These are phyloP conservation scores for Rhodotorula toruloides DNA, from an alignment of 768 basidiomycete species.

Conservation along the genomic window DNA sequence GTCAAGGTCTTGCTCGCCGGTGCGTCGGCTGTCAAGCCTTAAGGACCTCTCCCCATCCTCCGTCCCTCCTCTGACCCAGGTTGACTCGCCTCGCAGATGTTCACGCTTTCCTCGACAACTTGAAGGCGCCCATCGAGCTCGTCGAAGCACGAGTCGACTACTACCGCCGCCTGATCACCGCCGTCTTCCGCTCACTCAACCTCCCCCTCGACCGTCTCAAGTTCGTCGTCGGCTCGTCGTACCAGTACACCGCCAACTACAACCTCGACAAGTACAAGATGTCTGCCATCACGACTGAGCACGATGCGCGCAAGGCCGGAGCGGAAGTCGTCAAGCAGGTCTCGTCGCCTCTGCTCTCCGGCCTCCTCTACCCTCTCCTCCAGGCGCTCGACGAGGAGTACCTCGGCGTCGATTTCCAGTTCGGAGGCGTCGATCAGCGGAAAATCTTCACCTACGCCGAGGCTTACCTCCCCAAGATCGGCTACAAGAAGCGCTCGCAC, in stretches of 20 bases:
- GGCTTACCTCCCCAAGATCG: conserved; percentile 84
- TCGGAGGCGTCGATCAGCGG: conserved; percentile 92
- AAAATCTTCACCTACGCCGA: conserved; percentile 99
- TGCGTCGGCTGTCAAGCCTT: conserved; percentile 40
- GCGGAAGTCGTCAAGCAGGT: conserved; percentile 98
- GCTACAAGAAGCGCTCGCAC: conserved; percentile 90
- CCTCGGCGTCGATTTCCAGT: conserved; percentile 92
- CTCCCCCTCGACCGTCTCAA: conserved; percentile 78
- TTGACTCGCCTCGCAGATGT: conserved; percentile 56
- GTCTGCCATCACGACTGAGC: conserved; percentile 84
- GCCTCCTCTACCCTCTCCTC: conserved; percentile 88
- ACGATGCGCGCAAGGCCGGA: conserved; percentile 96
- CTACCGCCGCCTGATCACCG: conserved; percentile 73
- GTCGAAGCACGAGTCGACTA: conserved; percentile 81
- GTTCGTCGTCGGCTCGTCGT: conserved; percentile 84
- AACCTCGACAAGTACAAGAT: conserved; percentile 89
- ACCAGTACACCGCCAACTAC: conserved; percentile 87
- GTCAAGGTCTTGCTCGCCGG: conserved; percentile 78
- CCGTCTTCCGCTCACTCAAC: conserved; percentile 80
- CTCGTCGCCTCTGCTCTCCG: conserved; percentile 66
- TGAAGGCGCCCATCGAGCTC: conserved; percentile 90
- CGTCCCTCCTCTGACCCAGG: neutral
- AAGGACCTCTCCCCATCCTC: neutral
- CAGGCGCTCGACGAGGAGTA: conserved; percentile 98
- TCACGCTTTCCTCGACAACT: conserved; percentile 94